A percentile compares a stretch with the other conserved stretches of the same genome.
Conservation (phyloP, 2,329 filamentous ascomycete genomes). For the Neonectria neomacrospora region DNA sequence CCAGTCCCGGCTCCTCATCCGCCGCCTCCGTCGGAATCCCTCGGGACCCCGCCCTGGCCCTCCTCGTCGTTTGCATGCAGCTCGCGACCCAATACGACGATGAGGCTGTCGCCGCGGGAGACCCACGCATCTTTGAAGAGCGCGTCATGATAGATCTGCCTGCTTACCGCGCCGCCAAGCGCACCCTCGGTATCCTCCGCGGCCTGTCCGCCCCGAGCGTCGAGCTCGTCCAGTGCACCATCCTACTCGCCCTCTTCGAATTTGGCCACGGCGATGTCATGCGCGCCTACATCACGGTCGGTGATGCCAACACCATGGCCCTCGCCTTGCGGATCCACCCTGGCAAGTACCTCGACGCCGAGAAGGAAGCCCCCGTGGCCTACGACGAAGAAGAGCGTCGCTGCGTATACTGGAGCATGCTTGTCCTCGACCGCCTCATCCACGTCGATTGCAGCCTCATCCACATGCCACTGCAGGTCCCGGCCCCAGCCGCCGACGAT, state of each 20-base stretch:
- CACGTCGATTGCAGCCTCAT: slow-evolving; percentile 48
- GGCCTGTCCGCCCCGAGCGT: slow-evolving; percentile 50
- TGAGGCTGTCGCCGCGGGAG: slow-evolving; percentile 46
- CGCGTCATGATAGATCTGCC: slow-evolving; percentile 54
- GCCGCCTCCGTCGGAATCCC: slow-evolving; percentile 21
- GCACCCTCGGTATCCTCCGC: slow-evolving; percentile 51
- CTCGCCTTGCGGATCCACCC: slow-evolving; percentile 51
- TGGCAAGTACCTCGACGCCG: slow-evolving; percentile 49
- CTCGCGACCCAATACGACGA: slow-evolving; percentile 53
- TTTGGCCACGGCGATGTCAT: slow-evolving; percentile 56
- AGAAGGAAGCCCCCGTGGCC: slow-evolving; percentile 43
- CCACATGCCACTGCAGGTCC: slow-evolving; percentile 49
- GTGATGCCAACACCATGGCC: slow-evolving; percentile 53
- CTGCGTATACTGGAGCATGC: slow-evolving; percentile 57
- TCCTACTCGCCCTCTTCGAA: slow-evolving; percentile 56
- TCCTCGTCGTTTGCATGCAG: slow-evolving; percentile 57
- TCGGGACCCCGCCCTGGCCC: slow-evolving; percentile 47
- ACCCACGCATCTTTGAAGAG: slow-evolving; percentile 41
- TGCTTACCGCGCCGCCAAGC: slow-evolving; percentile 53
- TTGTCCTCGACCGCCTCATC: slow-evolving; percentile 55
- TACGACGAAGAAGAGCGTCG: slow-evolving; percentile 54
- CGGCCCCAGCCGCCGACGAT: slow-evolving; percentile 50
- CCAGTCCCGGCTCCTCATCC: slow-evolving; percentile 10
- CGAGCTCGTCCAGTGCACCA: slow-evolving; percentile 55
- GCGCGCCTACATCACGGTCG: slow-evolving; percentile 56